These are phyloP conservation scores for Cladosporium sp. DNA, from an alignment of 2,329 filamentous ascomycete genomes.

Conservation along the genomic window DNA sequence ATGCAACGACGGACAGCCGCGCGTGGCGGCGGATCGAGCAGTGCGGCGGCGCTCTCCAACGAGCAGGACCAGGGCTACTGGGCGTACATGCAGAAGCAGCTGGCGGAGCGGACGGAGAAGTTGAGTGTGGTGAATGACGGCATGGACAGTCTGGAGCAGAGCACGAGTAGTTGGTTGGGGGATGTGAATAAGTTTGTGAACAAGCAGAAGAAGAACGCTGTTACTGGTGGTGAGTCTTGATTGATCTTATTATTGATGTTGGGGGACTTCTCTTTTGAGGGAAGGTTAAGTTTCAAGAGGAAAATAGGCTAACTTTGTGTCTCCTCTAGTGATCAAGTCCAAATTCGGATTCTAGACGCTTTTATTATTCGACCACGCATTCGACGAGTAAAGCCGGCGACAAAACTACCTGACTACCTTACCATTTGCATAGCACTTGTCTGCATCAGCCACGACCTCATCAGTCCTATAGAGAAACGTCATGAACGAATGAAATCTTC, in stretches of 20 bases:
- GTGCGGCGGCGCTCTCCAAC: slow-evolving; percentile 15
- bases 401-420: too few species aligned
- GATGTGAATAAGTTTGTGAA: slow-evolving; percentile 84
- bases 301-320: slow-evolving; percentile 10
- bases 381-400: too few species aligned
- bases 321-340: slow-evolving; percentile 26
- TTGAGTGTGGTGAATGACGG: slow-evolving; percentile 77
- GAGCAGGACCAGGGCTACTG: slow-evolving; percentile 59
- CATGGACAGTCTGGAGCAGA: slow-evolving; percentile 77
- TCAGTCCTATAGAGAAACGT: too few species aligned
- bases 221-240: slow-evolving; percentile 55
- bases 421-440: too few species aligned
- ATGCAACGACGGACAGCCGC: slow-evolving; percentile 46
- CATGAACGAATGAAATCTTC: too few species aligned
- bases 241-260: not conserved
- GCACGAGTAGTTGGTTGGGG: slow-evolving; percentile 77
- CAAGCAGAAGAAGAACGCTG: slow-evolving; percentile 80
- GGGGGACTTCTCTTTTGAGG: not conserved
- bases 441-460: too few species aligned
- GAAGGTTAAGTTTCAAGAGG: too few species aligned
- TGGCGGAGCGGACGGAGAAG: slow-evolving; percentile 88
- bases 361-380: too few species aligned
- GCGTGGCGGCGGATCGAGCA: slow-evolving; percentile 30
- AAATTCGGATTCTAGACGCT: slow-evolving; percentile 24
- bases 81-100: slow-evolving; percentile 78